phyloP scores from a whole-genome alignment of 1,284 basidiomycete genomes.

The Ustilago cynodontis region DNA sequence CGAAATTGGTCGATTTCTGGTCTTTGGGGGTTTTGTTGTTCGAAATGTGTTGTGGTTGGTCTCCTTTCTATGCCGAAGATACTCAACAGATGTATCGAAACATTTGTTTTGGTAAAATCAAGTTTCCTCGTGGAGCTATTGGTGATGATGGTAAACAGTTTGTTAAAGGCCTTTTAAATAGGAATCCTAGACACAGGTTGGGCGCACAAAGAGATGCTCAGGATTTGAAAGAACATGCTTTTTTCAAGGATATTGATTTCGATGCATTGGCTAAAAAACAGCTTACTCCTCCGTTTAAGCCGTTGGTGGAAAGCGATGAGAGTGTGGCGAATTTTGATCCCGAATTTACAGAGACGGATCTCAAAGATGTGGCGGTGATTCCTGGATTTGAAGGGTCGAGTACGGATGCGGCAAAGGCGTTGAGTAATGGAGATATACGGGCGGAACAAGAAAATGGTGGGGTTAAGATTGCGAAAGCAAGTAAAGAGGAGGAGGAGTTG shows the following conservation, averaged over 20 bases:
- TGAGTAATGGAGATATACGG: conserved; percentile 36
- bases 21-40: conserved; percentile 78
- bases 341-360: conserved; percentile 91
- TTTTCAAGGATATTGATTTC: conserved; percentile 83
- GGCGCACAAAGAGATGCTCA: conserved; percentile 90
- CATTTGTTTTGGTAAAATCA: conserved; percentile 96
- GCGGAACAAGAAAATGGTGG: conserved; percentile 39
- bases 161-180: conserved; percentile 96
- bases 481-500: conserved; percentile 49
- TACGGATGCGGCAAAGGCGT: conserved; percentile 31
- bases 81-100: conserved; percentile 99
- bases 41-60: conserved; percentile 98
- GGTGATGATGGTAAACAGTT: conserved; percentile 99
- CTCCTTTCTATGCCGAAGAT: conserved; percentile 99
- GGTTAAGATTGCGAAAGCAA: conserved; percentile 45
- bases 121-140: conserved; percentile 97
- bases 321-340: conserved; percentile 97
- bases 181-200: conserved; percentile 95
- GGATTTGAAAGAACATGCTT: conserved; percentile 95
- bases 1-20: conserved; percentile 99
- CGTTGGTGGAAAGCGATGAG: conserved; percentile 97
- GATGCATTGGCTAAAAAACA: conserved; percentile 82
- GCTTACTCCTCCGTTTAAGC: conserved; percentile 97
- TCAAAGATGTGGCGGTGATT: conserved; percentile 71
- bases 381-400: conserved; percentile 59